phyloP scores from a whole-genome alignment of 2,329 filamentous ascomycete species.

The Penicillium palitans region DNA sequence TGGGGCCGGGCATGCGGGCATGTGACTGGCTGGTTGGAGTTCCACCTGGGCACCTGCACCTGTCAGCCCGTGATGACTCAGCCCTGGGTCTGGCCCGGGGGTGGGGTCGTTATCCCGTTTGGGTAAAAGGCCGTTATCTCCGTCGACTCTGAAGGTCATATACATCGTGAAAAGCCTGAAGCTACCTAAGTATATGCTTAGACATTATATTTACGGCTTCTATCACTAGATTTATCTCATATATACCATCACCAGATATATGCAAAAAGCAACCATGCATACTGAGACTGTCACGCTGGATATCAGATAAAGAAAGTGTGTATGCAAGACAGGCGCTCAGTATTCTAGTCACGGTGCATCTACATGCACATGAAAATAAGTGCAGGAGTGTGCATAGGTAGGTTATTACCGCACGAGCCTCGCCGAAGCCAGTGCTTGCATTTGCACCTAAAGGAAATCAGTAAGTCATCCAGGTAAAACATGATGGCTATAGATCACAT shows the following conservation, averaged over 20 bases:
- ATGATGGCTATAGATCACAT: conserved; percentile 4
- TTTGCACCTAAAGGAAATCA: not conserved
- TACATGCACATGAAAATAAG: conserved; percentile 5
- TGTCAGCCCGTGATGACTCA: not conserved
- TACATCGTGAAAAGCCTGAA: too few species aligned
- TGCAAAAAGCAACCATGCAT: not conserved
- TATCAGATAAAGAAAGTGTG: too few species aligned
- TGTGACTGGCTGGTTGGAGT: not conserved
- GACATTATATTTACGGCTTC: not conserved
- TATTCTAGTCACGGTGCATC: not conserved
- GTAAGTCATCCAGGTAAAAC: not conserved
- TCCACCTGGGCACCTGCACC: not conserved
- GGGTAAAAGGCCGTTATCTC: conserved; percentile 3
- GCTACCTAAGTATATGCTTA: not conserved
- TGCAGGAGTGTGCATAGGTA: conserved; percentile 5
- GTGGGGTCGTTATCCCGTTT: not conserved
- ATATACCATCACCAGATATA: conserved; percentile 13
- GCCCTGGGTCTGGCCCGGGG: not conserved
- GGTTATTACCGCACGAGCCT: conserved; percentile 5
- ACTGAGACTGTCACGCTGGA: too few species aligned
- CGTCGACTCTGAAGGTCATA: not conserved
- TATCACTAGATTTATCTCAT: not conserved
- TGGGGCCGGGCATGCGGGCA: not conserved
- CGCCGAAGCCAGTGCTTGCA: conserved; percentile 7
- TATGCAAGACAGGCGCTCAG: too few species aligned